These are phyloP conservation scores for Simplicillium sp. DNA, from an alignment of 2,329 filamentous ascomycete species.

Conservation along the genomic window DNA sequence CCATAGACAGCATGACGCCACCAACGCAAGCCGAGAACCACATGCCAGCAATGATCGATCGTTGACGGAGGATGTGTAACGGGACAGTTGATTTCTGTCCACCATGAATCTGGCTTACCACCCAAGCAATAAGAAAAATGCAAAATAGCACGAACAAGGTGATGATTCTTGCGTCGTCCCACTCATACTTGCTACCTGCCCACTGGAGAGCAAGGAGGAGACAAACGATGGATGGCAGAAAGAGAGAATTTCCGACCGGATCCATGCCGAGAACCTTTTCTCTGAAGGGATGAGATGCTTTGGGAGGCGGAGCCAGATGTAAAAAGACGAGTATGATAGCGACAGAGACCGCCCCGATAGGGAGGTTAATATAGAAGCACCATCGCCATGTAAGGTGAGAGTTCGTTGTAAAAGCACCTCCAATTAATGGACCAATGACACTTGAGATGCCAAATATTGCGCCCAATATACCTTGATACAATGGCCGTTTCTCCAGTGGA, in stretches of 20 bases:
- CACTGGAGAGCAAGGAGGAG: constrained; percentile 34
- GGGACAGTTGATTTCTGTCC: constrained; percentile 24
- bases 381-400: constrained; percentile 12
- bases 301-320: not conserved
- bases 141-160: constrained; percentile 19
- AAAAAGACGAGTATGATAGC: constrained; percentile 16
- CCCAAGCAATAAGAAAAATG: constrained; percentile 16
- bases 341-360: constrained; percentile 11
- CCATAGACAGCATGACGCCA: constrained; percentile 16
- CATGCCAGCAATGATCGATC: constrained; percentile 14
- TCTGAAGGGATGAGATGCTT: not conserved
- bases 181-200: constrained; percentile 23
- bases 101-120: constrained; percentile 18
- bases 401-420: constrained; percentile 12
- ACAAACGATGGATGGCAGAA: constrained; percentile 19
- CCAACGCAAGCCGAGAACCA: constrained; percentile 8
- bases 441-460: constrained; percentile 26
- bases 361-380: constrained; percentile 18
- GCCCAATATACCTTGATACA: constrained; percentile 24
- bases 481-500: constrained; percentile 14
- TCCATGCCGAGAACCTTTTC: constrained; percentile 9
- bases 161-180: constrained; percentile 19
- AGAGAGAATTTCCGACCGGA: constrained; percentile 7
- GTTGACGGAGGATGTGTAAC: constrained; percentile 19
- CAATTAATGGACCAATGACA: constrained; percentile 8